A percentile compares a stretch with the other conserved stretches of the same genome.
phyloP scores from a whole-genome alignment of 257 asterid species.

The Nicotiana sylvestris region DNA sequence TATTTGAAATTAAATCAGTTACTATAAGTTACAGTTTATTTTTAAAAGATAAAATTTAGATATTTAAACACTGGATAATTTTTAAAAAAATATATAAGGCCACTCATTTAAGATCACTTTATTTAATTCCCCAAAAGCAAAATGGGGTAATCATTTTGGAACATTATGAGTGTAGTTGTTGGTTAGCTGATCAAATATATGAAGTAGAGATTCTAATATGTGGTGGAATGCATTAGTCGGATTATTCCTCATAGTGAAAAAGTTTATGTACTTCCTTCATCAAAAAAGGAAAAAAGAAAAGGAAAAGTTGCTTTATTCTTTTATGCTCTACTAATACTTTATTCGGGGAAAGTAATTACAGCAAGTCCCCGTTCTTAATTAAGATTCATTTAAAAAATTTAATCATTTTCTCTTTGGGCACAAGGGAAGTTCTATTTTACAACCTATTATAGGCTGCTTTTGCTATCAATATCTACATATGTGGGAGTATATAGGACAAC shows the following conservation, averaged over 20 bases:
- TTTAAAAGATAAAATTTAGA: background rate
- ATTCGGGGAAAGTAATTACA: background rate
- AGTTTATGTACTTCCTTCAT: background rate
- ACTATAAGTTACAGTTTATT: background rate
- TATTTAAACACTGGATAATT: background rate
- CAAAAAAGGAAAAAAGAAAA: background rate
- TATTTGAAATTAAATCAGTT: background rate
- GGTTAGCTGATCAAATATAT: background rate
- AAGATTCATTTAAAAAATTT: background rate
- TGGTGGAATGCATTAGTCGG: background rate
- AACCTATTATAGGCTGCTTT: background rate
- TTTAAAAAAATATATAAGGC: background rate
- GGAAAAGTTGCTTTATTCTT: background rate
- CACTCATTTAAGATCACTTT: background rate
- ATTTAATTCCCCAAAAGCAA: background rate
- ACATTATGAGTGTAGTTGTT: background rate
- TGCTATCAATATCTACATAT: background rate
- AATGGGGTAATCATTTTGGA: background rate
- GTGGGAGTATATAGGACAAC: background rate
- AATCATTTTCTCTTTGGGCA: background rate
- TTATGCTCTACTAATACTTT: background rate
- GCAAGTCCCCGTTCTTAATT: background rate
- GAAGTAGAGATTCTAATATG: background rate
- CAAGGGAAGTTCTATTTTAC: background rate
- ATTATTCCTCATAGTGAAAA: background rate